A percentile compares a stretch with the other conserved stretches of the same genome.
Conservation (phyloP, 768 basidiomycete genomes). For the Pholiota microspora region DNA sequence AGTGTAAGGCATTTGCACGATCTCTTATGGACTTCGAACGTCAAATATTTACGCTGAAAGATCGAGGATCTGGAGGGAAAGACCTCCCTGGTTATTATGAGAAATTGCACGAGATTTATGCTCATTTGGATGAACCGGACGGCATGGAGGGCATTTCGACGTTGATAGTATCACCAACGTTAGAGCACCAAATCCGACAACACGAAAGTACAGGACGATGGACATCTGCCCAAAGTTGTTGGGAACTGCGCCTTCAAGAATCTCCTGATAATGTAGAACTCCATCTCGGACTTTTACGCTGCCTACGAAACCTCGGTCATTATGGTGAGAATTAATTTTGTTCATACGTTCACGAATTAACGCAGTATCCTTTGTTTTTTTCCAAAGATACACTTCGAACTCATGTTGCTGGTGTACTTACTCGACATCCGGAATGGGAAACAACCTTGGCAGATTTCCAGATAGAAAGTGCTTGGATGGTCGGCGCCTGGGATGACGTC, state of each 20-base stretch:
- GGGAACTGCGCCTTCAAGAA: constrained; percentile 93
- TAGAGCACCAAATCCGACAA: constrained; percentile 96
- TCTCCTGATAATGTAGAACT: constrained; percentile 86
- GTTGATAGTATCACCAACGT: constrained; percentile 79
- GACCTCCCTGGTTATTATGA: constrained; percentile 80
- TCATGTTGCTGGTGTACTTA: constrained; percentile 89
- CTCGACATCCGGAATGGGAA: constrained; percentile 84
- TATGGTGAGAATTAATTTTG: constrained; percentile 64
- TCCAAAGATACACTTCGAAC: constrained; percentile 87
- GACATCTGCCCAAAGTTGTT: constrained; percentile 99
- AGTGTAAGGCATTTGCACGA: constrained; percentile 92
- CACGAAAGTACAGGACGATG: constrained; percentile 96
- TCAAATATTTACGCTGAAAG: constrained; percentile 59
- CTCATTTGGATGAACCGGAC: constrained; percentile 94
- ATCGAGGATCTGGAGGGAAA: constrained; percentile 34
- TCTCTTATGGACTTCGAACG: constrained; percentile 95
- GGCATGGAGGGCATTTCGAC: constrained; percentile 98
- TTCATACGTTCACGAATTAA: background rate
- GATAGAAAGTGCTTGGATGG: constrained; percentile 94
- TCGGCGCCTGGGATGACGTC: constrained; percentile 90
- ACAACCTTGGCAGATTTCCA: constrained; percentile 75
- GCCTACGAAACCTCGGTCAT: constrained; percentile 92
- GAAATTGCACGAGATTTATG: constrained; percentile 92
- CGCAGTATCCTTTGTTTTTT: constrained; percentile 6
- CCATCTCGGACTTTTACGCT: constrained; percentile 87